Conservation (phyloP, 1,284 basidiomycete genomes). For the Lentinus polychrous region DNA sequence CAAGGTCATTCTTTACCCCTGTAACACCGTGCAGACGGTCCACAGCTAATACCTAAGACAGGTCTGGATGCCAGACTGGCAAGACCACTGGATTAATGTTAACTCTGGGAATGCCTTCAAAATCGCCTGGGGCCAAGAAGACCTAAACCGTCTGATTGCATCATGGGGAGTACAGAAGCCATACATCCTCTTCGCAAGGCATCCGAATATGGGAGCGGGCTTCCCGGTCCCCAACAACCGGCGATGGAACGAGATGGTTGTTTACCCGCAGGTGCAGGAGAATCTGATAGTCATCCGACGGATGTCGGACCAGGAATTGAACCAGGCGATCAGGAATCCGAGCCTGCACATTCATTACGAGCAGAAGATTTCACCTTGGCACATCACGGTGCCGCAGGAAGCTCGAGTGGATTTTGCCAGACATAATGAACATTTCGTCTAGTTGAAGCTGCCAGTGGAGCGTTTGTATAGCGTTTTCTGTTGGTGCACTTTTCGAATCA, state of each 20-base stretch:
- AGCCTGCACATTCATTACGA: constrained; percentile 1
- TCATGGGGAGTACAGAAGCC: constrained; percentile 12
- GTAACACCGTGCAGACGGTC: background rate
- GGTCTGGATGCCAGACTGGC: constrained; percentile 10
- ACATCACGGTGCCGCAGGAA: constrained; percentile 5
- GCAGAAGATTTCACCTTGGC: constrained; percentile 2
- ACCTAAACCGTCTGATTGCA: constrained; percentile 8
- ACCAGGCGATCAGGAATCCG: background rate
- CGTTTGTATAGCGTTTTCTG: no score
- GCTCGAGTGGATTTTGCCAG: constrained; percentile 1
- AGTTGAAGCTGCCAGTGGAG: no score
- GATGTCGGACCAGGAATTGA: constrained; percentile 4
- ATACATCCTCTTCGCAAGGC: constrained; percentile 12
- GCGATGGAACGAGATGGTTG: constrained; percentile 12
- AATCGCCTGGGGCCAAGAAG: constrained; percentile 9
- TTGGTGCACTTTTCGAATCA: no score
- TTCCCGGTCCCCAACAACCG: background rate
- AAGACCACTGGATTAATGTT: constrained; percentile 1
- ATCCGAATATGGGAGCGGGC: constrained; percentile 10
- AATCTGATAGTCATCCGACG: constrained; percentile 2
- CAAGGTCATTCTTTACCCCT: background rate
- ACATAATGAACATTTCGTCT: constrained; percentile 3
- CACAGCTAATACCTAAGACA: background rate
- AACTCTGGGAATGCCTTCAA: background rate
- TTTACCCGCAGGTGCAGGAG: constrained; percentile 12